phyloP scores from a whole-genome alignment of 2,329 filamentous ascomycete genomes.

The Aspergillus quadricinctus region DNA sequence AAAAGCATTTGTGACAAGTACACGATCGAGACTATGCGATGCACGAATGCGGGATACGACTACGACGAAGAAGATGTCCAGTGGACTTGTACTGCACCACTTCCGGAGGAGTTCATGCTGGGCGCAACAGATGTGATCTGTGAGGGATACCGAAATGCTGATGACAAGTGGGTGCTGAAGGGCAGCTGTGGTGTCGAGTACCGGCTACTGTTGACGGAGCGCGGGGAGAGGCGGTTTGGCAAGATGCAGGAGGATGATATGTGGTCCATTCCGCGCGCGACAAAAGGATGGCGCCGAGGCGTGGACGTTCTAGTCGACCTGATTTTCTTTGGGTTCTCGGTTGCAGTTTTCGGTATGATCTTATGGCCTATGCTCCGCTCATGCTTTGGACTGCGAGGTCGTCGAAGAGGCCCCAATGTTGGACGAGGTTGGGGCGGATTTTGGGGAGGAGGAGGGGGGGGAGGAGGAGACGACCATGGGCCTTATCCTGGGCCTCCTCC shows the following conservation, averaged over 20 bases:
- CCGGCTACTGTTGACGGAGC: conserved; percentile 68
- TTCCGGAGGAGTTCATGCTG: conserved; percentile 65
- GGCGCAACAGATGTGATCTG: conserved; percentile 87
- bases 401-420: conserved; percentile 17
- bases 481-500: conserved; percentile 36
- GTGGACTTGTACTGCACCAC: conserved; percentile 76
- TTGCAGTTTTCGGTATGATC: conserved; percentile 26
- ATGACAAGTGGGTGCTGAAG: conserved; percentile 82
- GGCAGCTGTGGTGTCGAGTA: conserved; percentile 95
- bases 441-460: conserved; percentile 31
- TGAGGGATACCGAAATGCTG: conserved; percentile 73
- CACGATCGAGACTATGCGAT: conserved; percentile 77
- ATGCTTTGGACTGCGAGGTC: conserved; percentile 20
- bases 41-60: conserved; percentile 75
- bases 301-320: conserved; percentile 19
- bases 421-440: conserved; percentile 20
- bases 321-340: conserved; percentile 32
- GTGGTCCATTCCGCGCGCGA: conserved; percentile 9
- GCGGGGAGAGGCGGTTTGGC: conserved; percentile 69
- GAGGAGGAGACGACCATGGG: conserved; percentile 32
- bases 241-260: conserved; percentile 40
- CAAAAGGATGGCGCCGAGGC: conserved; percentile 4
- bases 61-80: conserved; percentile 79
- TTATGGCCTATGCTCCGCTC: conserved; percentile 20
- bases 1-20: conserved; percentile 63